These are phyloP conservation scores for Russula emetica DNA, from an alignment of 768 basidiomycete genomes.

Conservation along the genomic window DNA sequence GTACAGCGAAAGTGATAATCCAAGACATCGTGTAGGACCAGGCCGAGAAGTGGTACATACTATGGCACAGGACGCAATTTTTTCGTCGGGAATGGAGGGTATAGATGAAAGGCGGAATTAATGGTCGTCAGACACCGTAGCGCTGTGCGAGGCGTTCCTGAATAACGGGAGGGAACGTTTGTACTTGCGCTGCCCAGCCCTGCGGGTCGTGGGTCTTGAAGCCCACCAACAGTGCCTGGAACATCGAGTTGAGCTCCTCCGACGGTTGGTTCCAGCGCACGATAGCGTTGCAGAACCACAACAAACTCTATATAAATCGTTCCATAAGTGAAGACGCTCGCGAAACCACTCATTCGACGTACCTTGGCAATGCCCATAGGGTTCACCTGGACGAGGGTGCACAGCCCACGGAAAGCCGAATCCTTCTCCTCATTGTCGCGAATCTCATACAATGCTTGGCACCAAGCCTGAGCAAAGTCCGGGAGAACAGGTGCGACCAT, in stretches of 20 bases:
- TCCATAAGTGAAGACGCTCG: slow-evolving; percentile 31
- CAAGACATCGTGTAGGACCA: slow-evolving; percentile 23
- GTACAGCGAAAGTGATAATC: slow-evolving; percentile 23
- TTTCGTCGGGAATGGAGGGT: slow-evolving; percentile 11
- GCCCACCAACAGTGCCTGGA: slow-evolving; percentile 80
- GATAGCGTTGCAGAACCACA: slow-evolving; percentile 98
- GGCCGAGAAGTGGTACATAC: slow-evolving; percentile 15
- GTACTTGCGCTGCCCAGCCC: slow-evolving; percentile 81
- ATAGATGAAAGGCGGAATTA: slow-evolving; percentile 8
- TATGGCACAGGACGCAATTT: slow-evolving; percentile 9
- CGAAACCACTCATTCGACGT: slow-evolving; percentile 30
- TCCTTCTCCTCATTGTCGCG: slow-evolving; percentile 99
- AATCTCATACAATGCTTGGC: slow-evolving; percentile 95
- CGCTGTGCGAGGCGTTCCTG: slow-evolving; percentile 81
- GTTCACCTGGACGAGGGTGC: slow-evolving; percentile 91
- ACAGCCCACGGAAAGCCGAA: slow-evolving; percentile 96
- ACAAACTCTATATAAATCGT: slow-evolving; percentile 58
- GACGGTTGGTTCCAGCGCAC: slow-evolving; percentile 94
- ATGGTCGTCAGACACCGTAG: slow-evolving; percentile 66
- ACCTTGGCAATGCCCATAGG: slow-evolving; percentile 92
- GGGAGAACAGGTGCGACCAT: slow-evolving; percentile 85
- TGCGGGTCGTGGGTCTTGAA: slow-evolving; percentile 86
- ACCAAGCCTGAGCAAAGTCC: slow-evolving; percentile 94
- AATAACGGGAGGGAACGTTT: slow-evolving; percentile 82
- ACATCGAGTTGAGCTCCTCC: slow-evolving; percentile 88